These are phyloP conservation scores for Exophiala aquamarina DNA, from an alignment of 2,329 filamentous ascomycete genomes.

Conservation along the genomic window DNA sequence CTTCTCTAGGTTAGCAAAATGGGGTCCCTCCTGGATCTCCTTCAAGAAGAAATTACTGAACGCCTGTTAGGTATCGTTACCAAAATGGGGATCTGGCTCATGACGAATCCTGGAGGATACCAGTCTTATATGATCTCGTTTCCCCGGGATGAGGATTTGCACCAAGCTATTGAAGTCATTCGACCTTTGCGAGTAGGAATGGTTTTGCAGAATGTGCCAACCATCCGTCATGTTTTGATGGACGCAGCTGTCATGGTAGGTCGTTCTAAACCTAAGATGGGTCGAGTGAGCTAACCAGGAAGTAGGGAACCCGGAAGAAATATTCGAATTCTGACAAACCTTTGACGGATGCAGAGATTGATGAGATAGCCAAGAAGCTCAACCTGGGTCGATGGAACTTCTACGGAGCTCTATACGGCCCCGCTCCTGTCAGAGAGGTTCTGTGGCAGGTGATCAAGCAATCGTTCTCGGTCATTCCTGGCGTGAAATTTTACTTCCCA, in stretches of 20 bases:
- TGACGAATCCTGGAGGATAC: constrained; percentile 53
- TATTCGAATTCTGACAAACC: constrained; percentile 34
- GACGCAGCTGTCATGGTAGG: constrained; percentile 45
- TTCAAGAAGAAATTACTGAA: too few relatives aligned
- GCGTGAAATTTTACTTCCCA: constrained; percentile 45
- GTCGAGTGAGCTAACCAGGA: background rate
- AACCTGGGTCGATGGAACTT: constrained; percentile 52
- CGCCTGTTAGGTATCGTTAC: constrained; percentile 41
- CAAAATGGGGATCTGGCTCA: constrained; percentile 57
- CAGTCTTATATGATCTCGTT: constrained; percentile 48
- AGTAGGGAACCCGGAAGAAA: constrained; percentile 30
- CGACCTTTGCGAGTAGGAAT: constrained; percentile 37
- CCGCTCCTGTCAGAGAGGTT: constrained; percentile 33
- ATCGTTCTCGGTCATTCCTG: constrained; percentile 43
- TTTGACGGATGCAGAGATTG: constrained; percentile 41
- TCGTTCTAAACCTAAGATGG: background rate
- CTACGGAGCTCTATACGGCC: constrained; percentile 49
- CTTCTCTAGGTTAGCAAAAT: constrained; percentile 43
- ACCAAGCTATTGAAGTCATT: constrained; percentile 41
- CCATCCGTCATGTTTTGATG: constrained; percentile 46
- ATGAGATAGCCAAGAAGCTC: constrained; percentile 42
- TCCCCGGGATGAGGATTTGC: constrained; percentile 50
- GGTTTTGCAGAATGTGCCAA: constrained; percentile 51
- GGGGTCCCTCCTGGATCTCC: too few relatives aligned
- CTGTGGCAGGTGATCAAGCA: constrained; percentile 43